phyloP scores from a whole-genome alignment of 2,329 filamentous ascomycete genomes.

The Elsinoe perseae region DNA sequence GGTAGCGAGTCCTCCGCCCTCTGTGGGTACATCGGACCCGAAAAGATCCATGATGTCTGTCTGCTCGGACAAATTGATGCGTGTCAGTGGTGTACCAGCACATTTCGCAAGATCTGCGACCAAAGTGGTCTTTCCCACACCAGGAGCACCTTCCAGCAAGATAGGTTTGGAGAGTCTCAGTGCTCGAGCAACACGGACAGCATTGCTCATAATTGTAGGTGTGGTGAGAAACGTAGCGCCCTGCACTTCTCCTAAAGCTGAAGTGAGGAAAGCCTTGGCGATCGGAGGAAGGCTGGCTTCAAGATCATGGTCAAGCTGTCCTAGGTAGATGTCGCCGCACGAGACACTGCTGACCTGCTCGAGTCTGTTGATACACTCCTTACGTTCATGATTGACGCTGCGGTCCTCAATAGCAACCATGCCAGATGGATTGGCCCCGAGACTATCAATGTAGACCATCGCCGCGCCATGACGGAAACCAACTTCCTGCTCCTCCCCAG shows the following conservation, averaged over 20 bases:
- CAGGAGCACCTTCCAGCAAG: conserved; percentile 90
- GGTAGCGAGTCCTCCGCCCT: conserved; percentile 81
- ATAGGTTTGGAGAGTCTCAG: conserved; percentile 86
- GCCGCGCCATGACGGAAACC: conserved; percentile 64
- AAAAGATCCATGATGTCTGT: conserved; percentile 97
- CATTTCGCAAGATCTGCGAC: conserved; percentile 75
- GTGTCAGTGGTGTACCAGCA: conserved; percentile 72
- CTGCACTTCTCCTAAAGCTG: conserved; percentile 38
- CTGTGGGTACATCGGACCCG: conserved; percentile 89
- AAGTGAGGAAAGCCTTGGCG: conserved; percentile 27
- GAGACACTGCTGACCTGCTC: conserved; percentile 53
- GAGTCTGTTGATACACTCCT: conserved; percentile 65
- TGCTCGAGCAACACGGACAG: conserved; percentile 82
- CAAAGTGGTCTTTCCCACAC: conserved; percentile 93
- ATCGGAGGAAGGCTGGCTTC: neutral
- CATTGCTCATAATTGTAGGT: conserved; percentile 81
- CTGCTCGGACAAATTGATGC: conserved; percentile 96
- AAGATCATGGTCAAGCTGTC: conserved; percentile 48
- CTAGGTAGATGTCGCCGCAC: conserved; percentile 51
- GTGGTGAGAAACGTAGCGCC: conserved; percentile 69
- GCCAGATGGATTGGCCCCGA: conserved; percentile 90
- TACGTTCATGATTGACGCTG: conserved; percentile 62
- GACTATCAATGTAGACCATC: conserved; percentile 90
- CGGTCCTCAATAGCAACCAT: conserved; percentile 65
- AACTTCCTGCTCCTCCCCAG: conserved; percentile 35